A percentile compares a stretch with the other conserved stretches of the same genome.
phyloP scores from a whole-genome alignment of 106 monocot genomes.

The Allium fistulosum region DNA sequence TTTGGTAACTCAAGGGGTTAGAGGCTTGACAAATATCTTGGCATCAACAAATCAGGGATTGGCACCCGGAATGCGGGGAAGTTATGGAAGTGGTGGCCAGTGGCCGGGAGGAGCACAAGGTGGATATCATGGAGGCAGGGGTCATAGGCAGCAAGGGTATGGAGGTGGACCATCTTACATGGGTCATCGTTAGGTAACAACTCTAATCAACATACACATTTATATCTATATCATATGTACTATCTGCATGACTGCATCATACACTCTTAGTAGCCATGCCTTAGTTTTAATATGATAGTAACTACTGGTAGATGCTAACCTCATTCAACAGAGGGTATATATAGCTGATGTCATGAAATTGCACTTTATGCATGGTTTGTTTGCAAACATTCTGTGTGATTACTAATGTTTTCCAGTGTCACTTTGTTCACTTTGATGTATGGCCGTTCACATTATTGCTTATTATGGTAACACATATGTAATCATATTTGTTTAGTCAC shows the following conservation, averaged over 20 bases:
- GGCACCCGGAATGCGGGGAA: slow-evolving; percentile 11
- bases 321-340: not conserved
- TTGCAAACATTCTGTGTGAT: too few relatives aligned
- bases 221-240: too few relatives aligned
- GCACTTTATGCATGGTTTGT: too few relatives aligned
- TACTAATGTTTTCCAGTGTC: too few relatives aligned
- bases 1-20: slow-evolving; percentile 37
- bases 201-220: too few relatives aligned
- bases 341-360: too few relatives aligned
- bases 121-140: slow-evolving; percentile 42
- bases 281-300: not conserved
- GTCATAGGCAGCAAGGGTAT: slow-evolving; percentile 19
- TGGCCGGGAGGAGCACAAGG: slow-evolving; percentile 28
- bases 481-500: too few relatives aligned
- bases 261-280: not conserved
- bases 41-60: slow-evolving; percentile 13
- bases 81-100: slow-evolving; percentile 36
- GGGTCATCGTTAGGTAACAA: slow-evolving; percentile 41
- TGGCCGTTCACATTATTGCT: too few relatives aligned
- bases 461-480: too few relatives aligned
- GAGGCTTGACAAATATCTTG: slow-evolving; percentile 41
- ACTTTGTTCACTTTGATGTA: too few relatives aligned
- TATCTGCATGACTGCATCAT: not conserved
- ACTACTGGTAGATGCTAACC: not conserved
- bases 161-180: slow-evolving; percentile 33